A percentile compares a stretch with the other conserved stretches of the same genome.
Evolutionary conservation across 768 basidiomycete genomes (phyloP).

Genomic region (Macrolepiota fuliginosa): DNA sequence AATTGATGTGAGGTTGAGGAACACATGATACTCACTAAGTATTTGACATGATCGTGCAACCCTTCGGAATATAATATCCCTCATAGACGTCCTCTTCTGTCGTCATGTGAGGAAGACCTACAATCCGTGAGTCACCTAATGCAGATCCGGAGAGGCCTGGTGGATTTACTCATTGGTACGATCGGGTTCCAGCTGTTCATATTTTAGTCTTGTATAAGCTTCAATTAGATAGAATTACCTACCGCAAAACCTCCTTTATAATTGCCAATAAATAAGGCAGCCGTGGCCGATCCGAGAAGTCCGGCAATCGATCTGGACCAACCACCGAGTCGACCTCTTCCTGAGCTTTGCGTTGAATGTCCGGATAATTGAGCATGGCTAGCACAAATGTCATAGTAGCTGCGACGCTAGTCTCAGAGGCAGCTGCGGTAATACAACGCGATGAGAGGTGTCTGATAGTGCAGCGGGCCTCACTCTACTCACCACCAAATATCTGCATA

Average conservation of each 20-base stretch:
- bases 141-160: too few relatives aligned
- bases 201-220: background rate
- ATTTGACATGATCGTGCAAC: constrained; percentile 14
- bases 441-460: too few relatives aligned
- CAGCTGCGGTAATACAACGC: too few relatives aligned
- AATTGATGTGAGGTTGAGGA: too few relatives aligned
- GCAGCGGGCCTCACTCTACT: background rate
- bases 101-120: constrained; percentile 30
- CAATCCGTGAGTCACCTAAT: too few relatives aligned
- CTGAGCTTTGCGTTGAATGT: background rate
- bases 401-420: background rate
- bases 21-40: constrained; percentile 13
- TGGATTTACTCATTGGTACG: too few relatives aligned
- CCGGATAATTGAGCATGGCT: background rate
- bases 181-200: background rate
- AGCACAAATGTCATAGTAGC: background rate
- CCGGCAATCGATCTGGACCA: background rate
- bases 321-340: background rate
- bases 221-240: background rate
- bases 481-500: constrained; percentile 3
- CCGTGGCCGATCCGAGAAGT: background rate
- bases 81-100: constrained; percentile 38
- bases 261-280: background rate
- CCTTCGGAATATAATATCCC: constrained; percentile 31
- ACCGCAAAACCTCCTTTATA: background rate